A percentile compares a stretch with the other conserved stretches of the same genome.
These are phyloP conservation scores for Sherardia arvensis DNA, from an alignment of 257 asterid genomes.

Conservation along the genomic window DNA sequence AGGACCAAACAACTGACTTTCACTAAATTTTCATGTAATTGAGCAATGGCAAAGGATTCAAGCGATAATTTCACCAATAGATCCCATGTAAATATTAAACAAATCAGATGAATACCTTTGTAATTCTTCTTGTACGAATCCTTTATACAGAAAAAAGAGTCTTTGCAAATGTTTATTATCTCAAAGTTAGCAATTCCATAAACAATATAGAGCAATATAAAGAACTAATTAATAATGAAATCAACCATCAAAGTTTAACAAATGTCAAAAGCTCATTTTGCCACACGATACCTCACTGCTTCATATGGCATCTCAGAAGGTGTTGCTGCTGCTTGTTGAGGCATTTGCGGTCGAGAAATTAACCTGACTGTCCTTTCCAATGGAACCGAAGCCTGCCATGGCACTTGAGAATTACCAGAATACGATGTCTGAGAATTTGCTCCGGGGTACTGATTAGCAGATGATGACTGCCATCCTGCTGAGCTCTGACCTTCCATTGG, in stretches of 20 bases:
- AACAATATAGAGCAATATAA: not conserved
- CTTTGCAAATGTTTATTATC: not conserved
- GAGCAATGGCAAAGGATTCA: not conserved
- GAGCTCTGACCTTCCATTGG: not conserved
- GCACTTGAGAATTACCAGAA: constrained; percentile 6
- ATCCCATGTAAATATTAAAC: not conserved
- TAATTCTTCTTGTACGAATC: not conserved
- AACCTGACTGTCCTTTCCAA: not conserved
- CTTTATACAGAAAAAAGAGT: not conserved
- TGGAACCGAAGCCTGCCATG: constrained; percentile 9
- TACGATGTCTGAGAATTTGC: not conserved
- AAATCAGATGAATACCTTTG: not conserved
- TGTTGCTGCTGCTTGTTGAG: constrained; percentile 1
- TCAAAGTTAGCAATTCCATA: not conserved
- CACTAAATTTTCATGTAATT: too few species aligned
- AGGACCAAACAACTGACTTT: too few species aligned
- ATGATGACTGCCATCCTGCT: not conserved
- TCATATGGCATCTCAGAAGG: constrained; percentile 2
- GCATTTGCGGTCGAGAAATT: not conserved
- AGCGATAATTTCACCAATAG: not conserved
- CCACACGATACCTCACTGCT: not conserved
- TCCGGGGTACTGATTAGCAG: not conserved
- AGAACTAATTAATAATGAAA: too few species aligned
- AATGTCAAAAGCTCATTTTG: not conserved
- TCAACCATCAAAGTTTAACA: not conserved